Percentiles rank a stretch among this genome's conserved stretches.
phyloP scores from a whole-genome alignment of 2,329 filamentous ascomycete genomes.

The Alternaria novae-zelandiae region DNA sequence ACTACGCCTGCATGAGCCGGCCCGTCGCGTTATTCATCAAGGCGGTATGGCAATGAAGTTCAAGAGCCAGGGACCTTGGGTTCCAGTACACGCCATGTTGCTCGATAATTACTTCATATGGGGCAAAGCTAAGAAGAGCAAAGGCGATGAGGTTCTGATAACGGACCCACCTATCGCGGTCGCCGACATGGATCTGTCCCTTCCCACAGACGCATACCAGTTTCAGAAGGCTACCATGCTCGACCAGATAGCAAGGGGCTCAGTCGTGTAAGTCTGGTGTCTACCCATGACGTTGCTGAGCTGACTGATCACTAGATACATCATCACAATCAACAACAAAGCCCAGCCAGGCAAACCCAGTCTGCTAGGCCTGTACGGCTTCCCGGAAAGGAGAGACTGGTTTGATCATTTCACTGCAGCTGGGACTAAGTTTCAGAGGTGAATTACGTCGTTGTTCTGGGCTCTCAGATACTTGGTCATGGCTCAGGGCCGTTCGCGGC shows the following conservation, averaged over 20 bases:
- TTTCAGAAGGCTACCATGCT: slow-evolving; percentile 33
- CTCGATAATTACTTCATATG: slow-evolving; percentile 41
- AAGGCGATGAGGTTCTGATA: slow-evolving; percentile 21
- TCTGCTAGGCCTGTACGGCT: slow-evolving; percentile 23
- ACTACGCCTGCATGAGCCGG: slow-evolving; percentile 22
- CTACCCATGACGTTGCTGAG: neutral
- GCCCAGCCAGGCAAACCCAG: slow-evolving; percentile 17
- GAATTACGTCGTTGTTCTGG: neutral
- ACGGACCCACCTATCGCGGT: slow-evolving; percentile 29
- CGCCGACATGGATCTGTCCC: slow-evolving; percentile 15
- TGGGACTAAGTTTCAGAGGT: neutral
- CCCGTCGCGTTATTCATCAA: slow-evolving; percentile 30
- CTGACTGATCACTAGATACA: slow-evolving; percentile 17
- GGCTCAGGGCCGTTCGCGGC: neutral
- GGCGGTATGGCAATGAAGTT: slow-evolving; percentile 36
- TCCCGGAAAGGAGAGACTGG: slow-evolving; percentile 28
- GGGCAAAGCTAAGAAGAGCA: slow-evolving; percentile 35
- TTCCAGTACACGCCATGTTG: slow-evolving; percentile 35
- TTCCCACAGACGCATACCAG: slow-evolving; percentile 22
- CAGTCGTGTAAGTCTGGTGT: slow-evolving; percentile 11
- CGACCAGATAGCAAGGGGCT: slow-evolving; percentile 35
- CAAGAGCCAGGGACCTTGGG: slow-evolving; percentile 40
- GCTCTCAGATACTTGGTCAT: neutral
- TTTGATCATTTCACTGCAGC: slow-evolving; percentile 15
- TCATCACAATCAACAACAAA: slow-evolving; percentile 26